These are phyloP conservation scores for Stevia rebaudiana DNA, from an alignment of 140 eudicot genomes.

Conservation along the genomic window DNA sequence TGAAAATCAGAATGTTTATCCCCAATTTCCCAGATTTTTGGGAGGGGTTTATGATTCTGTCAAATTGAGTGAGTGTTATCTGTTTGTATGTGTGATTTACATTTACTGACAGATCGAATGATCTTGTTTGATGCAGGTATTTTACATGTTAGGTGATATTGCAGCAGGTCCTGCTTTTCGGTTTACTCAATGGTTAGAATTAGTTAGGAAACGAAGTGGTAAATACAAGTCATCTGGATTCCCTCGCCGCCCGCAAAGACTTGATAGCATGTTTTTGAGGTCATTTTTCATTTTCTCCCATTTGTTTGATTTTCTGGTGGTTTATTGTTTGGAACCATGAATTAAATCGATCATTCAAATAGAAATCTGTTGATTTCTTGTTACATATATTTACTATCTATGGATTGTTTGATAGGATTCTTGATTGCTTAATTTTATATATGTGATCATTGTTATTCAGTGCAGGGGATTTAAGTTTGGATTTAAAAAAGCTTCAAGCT, in stretches of 20 bases:
- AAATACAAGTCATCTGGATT: constrained; percentile 66
- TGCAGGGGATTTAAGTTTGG: constrained; percentile 50
- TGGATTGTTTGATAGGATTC: not conserved
- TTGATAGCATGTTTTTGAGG: constrained; percentile 61
- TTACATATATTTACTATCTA: too few relatives aligned
- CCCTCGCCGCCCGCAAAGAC: constrained; percentile 56
- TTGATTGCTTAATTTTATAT: constrained; percentile 5
- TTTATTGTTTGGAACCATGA: not conserved
- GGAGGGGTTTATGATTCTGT: too few relatives aligned
- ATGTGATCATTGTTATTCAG: constrained; percentile 37
- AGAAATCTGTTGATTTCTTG: not conserved
- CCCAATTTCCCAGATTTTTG: not conserved
- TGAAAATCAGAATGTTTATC: too few relatives aligned
- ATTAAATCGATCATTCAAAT: not conserved
- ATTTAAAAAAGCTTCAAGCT: constrained; percentile 31
- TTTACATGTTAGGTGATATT: constrained; percentile 92
- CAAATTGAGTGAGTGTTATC: not conserved
- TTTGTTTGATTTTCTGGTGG: not conserved
- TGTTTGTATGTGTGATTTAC: not conserved
- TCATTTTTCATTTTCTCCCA: constrained; percentile 13
- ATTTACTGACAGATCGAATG: not conserved
- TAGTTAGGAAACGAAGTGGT: constrained; percentile 79
- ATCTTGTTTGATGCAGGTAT: constrained; percentile 45
- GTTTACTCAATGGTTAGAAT: constrained; percentile 85
- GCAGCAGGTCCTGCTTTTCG: constrained; percentile 75